Evolutionary conservation across 257 asterid genomes (phyloP), one percentile per base, ranked within the genome.

Genomic region (Solanum lycopersicoides): DNA sequence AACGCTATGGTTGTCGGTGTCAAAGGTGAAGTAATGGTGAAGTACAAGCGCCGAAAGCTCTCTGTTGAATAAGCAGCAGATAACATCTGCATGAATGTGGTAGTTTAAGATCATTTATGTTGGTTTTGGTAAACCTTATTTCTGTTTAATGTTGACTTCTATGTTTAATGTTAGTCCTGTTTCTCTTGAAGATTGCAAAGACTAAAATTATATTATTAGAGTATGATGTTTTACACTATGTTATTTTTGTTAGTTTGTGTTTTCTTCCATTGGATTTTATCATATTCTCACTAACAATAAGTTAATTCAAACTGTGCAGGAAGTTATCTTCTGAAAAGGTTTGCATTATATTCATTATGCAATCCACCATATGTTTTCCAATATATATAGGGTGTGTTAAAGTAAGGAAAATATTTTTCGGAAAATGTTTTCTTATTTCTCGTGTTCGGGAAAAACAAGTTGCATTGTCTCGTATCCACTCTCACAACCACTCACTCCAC

Each of bases 1-100:
- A 92, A 92, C 34, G 94, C 94, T 45, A 92, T 92, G 94, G 94
- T 92, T 16, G 94, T 92, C 37, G 94, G 94, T 7, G 94, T 92
- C 82, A 92, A 92, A 89, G 94, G 93, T 35, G 72, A 92, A 39
- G 94, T 92, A 77, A 92, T 88, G 88, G 88, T 86, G 72, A 86
- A 77, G 88, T 86, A 86, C 73, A 86, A 86, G 88, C 88, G 88
- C 15, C 72, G 88, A 41, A 73, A 86, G 88, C 88, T 86, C 34
- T 47, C 84, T 8, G 4, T n/a, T 72, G 83, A 86, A 9, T 86
- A 34, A 86, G 37, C 83, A 3, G 68, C 83, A 3, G 68, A 44
- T 66, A 71, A 20, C 16, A 13, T 66, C 82, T 85, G 25, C 69
- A 85, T 59, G 68, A 80, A 47, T 30, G 68, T 47, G 30, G 68